Evolutionary conservation across 225 moss, liverwort and hornwort species (phyloP), one percentile per base, ranked within the genome.

Genomic region (Sphagnum contortum): DNA sequence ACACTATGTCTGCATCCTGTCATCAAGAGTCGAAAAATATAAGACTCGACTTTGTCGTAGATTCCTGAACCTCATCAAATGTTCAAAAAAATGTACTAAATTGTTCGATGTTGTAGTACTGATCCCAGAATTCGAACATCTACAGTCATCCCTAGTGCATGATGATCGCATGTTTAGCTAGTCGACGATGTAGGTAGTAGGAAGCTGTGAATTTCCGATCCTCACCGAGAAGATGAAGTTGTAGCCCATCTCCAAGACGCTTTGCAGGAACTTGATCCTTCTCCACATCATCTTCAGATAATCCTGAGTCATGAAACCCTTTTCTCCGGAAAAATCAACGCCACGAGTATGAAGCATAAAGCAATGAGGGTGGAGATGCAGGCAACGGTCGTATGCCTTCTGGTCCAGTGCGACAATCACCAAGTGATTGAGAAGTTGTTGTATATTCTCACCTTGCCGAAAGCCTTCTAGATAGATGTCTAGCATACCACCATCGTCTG

Each of bases 271-370:
- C 11, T 77, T 57, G 71, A 96, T 90, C 47, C 95, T 75, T n/a
- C 87, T 77, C 95, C 95, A 96, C 95, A 96, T 96, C 95, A 96
- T 96, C 60, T 80, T 90, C 46, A 96, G 60, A 3, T 87, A 96
- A 62, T 96, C 95, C 12, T 11, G 62, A 61, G 73, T 90, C 96
- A 96, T 92, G 77, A 75, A 96, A 44, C 51, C 73, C 51, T 96
- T 90, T 55, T 78, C 71, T 12, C 88, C 83, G 11, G 87, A 82
- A 44, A 96, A 96, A 65, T 96, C 96, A 12, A 96, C 87, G 4
- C 92, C 92, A 3, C 71, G 80, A 6, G 90, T 96, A 65, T 73
- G 62, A 57, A 92, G 66, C 68, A 77, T 76, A 68, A 86, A 92
- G 64, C 96, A 96, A 68, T 90, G 90, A 12, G 68, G 74, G 73